Evolutionary conservation across 257 asterid species (phyloP).

Genomic region (Gentiana dahurica): DNA sequence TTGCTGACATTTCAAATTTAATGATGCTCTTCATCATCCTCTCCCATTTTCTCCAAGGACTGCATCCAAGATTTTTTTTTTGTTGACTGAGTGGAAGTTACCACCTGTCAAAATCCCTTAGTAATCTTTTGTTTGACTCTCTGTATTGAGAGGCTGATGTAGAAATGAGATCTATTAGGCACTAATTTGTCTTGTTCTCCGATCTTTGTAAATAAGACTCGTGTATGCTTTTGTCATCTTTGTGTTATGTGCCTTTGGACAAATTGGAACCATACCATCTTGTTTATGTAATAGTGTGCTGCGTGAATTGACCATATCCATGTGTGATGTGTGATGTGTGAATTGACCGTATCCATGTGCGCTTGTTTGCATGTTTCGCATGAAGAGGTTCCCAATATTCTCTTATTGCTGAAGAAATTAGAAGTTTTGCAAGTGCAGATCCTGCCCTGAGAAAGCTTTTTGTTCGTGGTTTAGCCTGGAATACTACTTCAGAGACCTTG

Average conservation of each 20-base stretch:
- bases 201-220: not conserved
- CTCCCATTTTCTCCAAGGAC: no score
- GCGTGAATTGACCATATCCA: constrained; percentile 71
- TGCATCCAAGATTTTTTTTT: no score
- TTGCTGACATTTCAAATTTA: no score
- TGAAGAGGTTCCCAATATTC: constrained; percentile 85
- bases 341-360: constrained; percentile 50
- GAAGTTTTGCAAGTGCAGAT: constrained; percentile 92
- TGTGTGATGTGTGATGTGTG: constrained; percentile 57
- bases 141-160: not conserved
- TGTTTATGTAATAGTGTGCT: constrained; percentile 25
- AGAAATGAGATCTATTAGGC: not conserved
- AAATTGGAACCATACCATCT: constrained; percentile 16
- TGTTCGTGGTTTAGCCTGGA: constrained; percentile 99
- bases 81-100: no score
- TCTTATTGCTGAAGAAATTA: constrained; percentile 92
- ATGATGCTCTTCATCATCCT: no score
- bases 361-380: constrained; percentile 95
- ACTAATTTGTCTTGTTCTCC: not conserved
- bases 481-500: constrained; percentile 90
- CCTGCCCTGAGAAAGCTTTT: constrained; percentile 98
- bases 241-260: constrained; percentile 11
- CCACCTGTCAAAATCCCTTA: not conserved
- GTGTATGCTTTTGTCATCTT: constrained; percentile 10
- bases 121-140: not conserved